Base-by-base conservation (phyloP, 805 yeast species). In the Wickerhamiella sergipiensis region DNA sequence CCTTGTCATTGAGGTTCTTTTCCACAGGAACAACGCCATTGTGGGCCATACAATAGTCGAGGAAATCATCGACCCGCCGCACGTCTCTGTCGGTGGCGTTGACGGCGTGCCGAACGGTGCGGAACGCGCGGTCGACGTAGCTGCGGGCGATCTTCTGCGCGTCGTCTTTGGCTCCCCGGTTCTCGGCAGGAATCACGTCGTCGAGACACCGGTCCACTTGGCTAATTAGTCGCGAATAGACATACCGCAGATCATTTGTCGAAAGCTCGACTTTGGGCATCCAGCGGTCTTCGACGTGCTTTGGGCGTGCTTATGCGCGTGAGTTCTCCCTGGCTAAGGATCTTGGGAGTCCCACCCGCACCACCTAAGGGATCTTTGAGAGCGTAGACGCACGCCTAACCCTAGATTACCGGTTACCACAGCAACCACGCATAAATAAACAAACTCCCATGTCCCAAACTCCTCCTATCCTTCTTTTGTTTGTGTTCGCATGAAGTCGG, bases 1-100 rank as follows among this genome's bases (percentile, higher is more conserved):
- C 46, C 22, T 45, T 26, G 26, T 39, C 33, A 23, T 50, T 38
- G n/a, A 58, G 53, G 2, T 38, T 48, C 21, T 29, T 33, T 43
- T 59, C 57, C 22, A 50, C 33, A 6, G 60, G 59, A 43, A 56
- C 61, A 15, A 55, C 40, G 15, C 63, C 63, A 19, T 49, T 53
- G 1, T 46, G 48, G 26, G 54, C 59, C 52, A 58, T 61, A 46
- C 59, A 59, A 29, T 43, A 26, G 8, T 52, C 51, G 19, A 56
- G 49, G 43, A 59, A 59, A 29, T 49, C 53, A 21, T 52, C 55
- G 4, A 53, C 24, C 22, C 54, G 49, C 8, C 40, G 44, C 6
- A 49, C 42, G 17, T n/a, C 73, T 26, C 59, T 61, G 6, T 85
- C 89, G 59, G 79, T 83, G 15, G 86, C 71, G 1, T 74, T 69